Evolutionary conservation across 306 rosid genomes (phyloP).

Genomic region (Amphicarpaea edgeworthii): DNA sequence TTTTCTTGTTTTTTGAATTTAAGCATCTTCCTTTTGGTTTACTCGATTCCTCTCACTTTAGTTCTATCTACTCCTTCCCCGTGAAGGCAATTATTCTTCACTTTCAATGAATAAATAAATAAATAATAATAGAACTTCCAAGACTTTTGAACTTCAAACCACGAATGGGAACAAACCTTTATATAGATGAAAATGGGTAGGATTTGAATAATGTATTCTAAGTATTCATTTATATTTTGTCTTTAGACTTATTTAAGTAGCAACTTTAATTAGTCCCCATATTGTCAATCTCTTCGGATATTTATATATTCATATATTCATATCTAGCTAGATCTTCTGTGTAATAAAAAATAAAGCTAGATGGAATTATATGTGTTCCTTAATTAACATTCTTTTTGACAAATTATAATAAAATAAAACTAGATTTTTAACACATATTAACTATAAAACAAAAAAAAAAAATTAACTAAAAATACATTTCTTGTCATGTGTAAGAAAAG

Average conservation of each 20-base stretch:
- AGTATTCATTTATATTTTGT: background rate
- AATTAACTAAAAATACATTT: background rate
- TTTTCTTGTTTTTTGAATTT: background rate
- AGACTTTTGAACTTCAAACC: background rate
- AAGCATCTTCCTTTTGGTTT: background rate
- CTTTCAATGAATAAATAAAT: conserved; percentile 1
- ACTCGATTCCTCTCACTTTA: background rate
- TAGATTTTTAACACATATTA: background rate
- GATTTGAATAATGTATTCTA: background rate
- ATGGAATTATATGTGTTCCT: too few species aligned
- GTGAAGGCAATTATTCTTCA: background rate
- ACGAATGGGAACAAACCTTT: background rate
- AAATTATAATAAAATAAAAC: background rate
- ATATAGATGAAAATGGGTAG: background rate
- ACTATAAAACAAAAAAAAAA: background rate
- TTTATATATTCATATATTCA: background rate
- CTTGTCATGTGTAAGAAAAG: background rate
- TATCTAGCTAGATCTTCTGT: too few species aligned
- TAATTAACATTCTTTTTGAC: background rate
- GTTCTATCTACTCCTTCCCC: background rate
- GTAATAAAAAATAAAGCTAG: too few species aligned
- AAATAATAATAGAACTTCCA: background rate
- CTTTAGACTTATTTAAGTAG: background rate
- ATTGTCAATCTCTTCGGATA: background rate
- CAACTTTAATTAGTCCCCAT: background rate